Evolutionary conservation across 768 basidiomycete species (phyloP).

Genomic region (Inosperma sp.): DNA sequence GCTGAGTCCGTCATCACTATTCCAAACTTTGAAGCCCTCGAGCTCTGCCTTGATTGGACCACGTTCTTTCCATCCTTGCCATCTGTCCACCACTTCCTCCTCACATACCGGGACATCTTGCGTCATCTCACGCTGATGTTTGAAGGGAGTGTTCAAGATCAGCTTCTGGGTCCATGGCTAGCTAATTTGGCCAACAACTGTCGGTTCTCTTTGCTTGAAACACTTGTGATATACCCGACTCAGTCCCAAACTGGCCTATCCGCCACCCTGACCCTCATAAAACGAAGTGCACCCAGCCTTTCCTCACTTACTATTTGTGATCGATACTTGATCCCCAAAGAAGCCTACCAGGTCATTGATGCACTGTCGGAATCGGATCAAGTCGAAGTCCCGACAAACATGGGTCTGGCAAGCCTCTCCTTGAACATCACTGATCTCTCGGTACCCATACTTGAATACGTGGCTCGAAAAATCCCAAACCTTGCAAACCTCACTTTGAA

Average conservation of each 20-base stretch:
- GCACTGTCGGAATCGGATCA: not conserved
- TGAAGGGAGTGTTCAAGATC: not conserved
- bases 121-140: not conserved
- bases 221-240: not conserved
- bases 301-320: not conserved
- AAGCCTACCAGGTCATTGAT: not conserved
- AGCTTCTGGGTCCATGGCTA: not conserved
- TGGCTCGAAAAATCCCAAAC: not conserved
- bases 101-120: not conserved
- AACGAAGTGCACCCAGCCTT: conserved; percentile 1
- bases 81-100: not conserved
- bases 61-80: not conserved
- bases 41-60: not conserved
- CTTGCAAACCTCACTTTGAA: not conserved
- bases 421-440: not conserved
- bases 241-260: not conserved
- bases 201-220: not conserved
- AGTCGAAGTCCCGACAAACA: not conserved
- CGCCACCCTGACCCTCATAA: not conserved
- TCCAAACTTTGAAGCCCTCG: not conserved
- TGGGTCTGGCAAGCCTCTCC: not conserved
- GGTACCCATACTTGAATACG: not conserved
- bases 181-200: not conserved
- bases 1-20: not conserved
- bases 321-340: not conserved